phyloP scores from a whole-genome alignment of 2,329 filamentous ascomycete genomes.

The Hymenoscyphus linearis region DNA sequence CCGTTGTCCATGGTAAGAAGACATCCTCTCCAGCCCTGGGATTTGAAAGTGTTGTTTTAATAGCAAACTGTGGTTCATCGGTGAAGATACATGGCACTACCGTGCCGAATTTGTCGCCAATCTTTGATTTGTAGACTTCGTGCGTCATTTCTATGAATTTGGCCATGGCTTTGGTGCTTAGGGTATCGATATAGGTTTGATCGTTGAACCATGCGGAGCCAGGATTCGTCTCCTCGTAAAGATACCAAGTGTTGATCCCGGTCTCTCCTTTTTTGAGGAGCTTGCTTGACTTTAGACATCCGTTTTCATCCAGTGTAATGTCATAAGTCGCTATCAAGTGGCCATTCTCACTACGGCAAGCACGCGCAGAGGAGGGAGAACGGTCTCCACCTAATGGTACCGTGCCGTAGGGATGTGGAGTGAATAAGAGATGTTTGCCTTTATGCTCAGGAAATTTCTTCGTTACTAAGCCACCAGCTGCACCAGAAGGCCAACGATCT shows the following conservation, averaged over 20 bases:
- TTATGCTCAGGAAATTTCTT: conserved; percentile 27
- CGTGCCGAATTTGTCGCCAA: conserved; percentile 30
- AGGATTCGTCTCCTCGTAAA: conserved; percentile 31
- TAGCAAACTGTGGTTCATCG: conserved; percentile 33
- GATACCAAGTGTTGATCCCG: conserved; percentile 30
- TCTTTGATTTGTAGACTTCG: conserved; percentile 29
- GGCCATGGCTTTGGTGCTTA: conserved; percentile 27
- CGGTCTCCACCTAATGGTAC: conserved; percentile 13
- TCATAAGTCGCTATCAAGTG: conserved; percentile 27
- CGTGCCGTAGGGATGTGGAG: conserved; percentile 11
- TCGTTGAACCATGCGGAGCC: conserved; percentile 32
- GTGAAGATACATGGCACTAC: conserved; percentile 32
- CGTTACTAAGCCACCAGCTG: conserved; percentile 29
- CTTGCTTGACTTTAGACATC: conserved; percentile 23
- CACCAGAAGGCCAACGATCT: conserved; percentile 32
- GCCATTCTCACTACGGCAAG: conserved; percentile 24
- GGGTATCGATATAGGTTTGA: conserved; percentile 31
- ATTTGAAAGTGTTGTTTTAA: conserved; percentile 28
- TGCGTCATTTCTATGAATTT: conserved; percentile 31
- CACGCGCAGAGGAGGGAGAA: conserved; percentile 2
- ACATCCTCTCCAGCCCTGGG: conserved; percentile 25
- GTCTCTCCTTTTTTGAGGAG: conserved; percentile 19
- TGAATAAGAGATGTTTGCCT: conserved; percentile 30
- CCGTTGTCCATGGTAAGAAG: conserved; percentile 31
- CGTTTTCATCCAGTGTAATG: conserved; percentile 24